Evolutionary conservation across 176 grass and related monocot genomes (phyloP).

Genomic region (Bolboschoenus planiculmis): DNA sequence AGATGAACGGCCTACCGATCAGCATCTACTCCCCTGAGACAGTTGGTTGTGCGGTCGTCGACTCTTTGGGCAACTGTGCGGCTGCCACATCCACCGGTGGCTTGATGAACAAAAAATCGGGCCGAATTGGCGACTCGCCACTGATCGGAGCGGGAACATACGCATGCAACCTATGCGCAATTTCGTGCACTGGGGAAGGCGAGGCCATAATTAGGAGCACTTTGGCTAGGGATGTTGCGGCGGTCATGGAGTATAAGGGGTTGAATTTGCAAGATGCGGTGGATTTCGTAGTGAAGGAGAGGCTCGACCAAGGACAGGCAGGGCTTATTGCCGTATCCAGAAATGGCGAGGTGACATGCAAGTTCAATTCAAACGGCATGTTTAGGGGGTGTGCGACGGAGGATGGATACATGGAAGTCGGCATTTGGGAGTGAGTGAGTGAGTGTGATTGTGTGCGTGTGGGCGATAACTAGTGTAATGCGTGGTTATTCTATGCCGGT

Average conservation of each 20-base stretch:
- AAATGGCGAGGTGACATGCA: slow-evolving; percentile 51
- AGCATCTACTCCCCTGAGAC: slow-evolving; percentile 94
- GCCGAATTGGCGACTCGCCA: slow-evolving; percentile 87
- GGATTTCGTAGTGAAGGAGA: slow-evolving; percentile 56
- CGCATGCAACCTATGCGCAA: slow-evolving; percentile 54
- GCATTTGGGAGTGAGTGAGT: slow-evolving; percentile 59
- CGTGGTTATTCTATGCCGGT: not conserved
- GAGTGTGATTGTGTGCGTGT: no score
- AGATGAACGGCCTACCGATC: slow-evolving; percentile 91
- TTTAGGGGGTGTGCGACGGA: slow-evolving; percentile 71
- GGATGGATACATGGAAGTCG: slow-evolving; percentile 85
- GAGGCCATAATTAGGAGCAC: slow-evolving; percentile 92
- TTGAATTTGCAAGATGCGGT: slow-evolving; percentile 63
- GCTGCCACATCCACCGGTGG: slow-evolving; percentile 82
- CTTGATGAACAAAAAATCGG: slow-evolving; percentile 87
- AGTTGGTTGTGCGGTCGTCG: slow-evolving; percentile 73
- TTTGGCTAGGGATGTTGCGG: slow-evolving; percentile 69
- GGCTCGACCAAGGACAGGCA: slow-evolving; percentile 57
- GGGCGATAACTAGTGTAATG: no score
- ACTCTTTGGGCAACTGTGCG: slow-evolving; percentile 34
- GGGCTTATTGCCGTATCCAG: slow-evolving; percentile 73
- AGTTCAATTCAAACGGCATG: slow-evolving; percentile 85
- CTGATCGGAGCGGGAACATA: slow-evolving; percentile 81
- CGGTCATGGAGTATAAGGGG: slow-evolving; percentile 88
- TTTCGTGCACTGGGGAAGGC: slow-evolving; percentile 88